Conservation (phyloP, 2,329 filamentous ascomycete species). For the Calonectria hawksworthii region DNA sequence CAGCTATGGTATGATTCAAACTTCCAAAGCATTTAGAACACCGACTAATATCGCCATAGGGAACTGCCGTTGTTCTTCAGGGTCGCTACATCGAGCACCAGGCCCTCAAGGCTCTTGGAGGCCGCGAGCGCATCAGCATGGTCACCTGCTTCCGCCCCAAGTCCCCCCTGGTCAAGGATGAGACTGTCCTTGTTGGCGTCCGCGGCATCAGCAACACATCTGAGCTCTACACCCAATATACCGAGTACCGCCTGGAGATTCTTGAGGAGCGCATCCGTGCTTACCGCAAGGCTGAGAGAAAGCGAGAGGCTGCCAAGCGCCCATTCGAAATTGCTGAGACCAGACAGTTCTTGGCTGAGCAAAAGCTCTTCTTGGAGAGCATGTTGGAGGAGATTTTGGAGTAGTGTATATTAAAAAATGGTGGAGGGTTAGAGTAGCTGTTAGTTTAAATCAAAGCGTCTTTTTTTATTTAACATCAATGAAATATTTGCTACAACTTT, state of each 20-base stretch:
- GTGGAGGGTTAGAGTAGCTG: not conserved
- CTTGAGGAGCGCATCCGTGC: constrained; percentile 51
- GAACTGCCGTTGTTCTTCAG: constrained; percentile 73
- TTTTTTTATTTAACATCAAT: not conserved
- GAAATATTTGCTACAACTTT: too few species aligned
- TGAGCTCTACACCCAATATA: constrained; percentile 73
- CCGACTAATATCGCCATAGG: constrained; percentile 51
- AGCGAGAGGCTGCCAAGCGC: constrained; percentile 15
- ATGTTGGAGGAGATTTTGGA: constrained; percentile 22
- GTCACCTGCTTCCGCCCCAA: constrained; percentile 75
- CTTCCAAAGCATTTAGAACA: constrained; percentile 56
- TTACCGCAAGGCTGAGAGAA: constrained; percentile 24
- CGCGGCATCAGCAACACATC: constrained; percentile 68
- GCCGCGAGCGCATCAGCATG: constrained; percentile 74
- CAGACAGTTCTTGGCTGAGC: constrained; percentile 11
- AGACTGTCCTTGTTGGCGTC: constrained; percentile 72
- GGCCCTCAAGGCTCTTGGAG: constrained; percentile 69
- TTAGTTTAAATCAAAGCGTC: not conserved
- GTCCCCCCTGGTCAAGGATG: constrained; percentile 68
- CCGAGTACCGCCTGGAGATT: constrained; percentile 74
- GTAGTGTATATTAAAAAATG: not conserved
- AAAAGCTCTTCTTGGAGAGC: constrained; percentile 16
- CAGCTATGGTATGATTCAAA: constrained; percentile 66
- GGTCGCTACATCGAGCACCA: constrained; percentile 76
- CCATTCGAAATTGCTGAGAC: constrained; percentile 2